These are phyloP conservation scores for Cordyceps cicadae DNA, from an alignment of 2,329 filamentous ascomycete species.

Conservation along the genomic window DNA sequence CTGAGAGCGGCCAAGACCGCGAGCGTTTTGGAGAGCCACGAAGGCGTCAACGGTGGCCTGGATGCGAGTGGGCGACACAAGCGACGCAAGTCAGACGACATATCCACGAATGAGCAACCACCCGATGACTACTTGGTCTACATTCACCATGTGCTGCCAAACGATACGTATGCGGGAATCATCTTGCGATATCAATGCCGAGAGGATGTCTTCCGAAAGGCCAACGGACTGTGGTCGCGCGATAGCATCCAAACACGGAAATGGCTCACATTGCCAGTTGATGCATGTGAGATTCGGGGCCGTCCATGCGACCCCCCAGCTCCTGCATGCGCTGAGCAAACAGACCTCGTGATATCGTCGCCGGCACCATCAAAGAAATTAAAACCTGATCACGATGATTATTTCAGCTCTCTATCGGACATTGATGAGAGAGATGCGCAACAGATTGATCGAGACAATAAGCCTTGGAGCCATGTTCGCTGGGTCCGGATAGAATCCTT, in stretches of 20 bases:
- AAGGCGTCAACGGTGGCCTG: constrained; percentile 50
- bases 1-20: constrained; percentile 49
- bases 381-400: constrained; percentile 30
- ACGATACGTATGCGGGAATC: constrained; percentile 85
- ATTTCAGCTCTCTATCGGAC: constrained; percentile 30
- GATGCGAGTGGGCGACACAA: constrained; percentile 52
- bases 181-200: constrained; percentile 85
- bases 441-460: constrained; percentile 42
- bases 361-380: constrained; percentile 26
- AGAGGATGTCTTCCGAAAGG: constrained; percentile 71
- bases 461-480: constrained; percentile 75
- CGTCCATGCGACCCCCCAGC: constrained; percentile 52
- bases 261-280: constrained; percentile 75
- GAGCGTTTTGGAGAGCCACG: constrained; percentile 52
- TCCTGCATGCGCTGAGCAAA: constrained; percentile 28
- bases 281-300: constrained; percentile 79
- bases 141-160: constrained; percentile 72
- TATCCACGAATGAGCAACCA: constrained; percentile 43
- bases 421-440: constrained; percentile 21
- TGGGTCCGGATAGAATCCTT: constrained; percentile 76
- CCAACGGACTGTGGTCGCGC: constrained; percentile 90
- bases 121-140: constrained; percentile 77
- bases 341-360: constrained; percentile 45
- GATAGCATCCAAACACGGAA: constrained; percentile 82
- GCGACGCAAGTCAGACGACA: constrained; percentile 60